Percentiles rank a stretch among this genome's conserved stretches.
Conservation (phyloP, 2,329 filamentous ascomycete species). For the Hortaea werneckii region DNA sequence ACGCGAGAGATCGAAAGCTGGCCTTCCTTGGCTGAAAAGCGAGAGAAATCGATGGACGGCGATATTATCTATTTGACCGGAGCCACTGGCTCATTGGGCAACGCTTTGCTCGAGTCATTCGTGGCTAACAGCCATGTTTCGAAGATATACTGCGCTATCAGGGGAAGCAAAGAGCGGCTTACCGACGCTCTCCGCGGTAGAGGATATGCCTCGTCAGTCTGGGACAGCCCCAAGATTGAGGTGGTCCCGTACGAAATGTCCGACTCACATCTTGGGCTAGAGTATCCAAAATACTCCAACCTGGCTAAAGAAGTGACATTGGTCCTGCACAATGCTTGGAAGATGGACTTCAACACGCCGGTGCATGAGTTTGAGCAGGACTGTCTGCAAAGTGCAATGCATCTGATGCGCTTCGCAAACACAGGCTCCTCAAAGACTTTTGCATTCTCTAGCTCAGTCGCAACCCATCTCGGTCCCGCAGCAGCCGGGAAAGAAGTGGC, state of each 20-base stretch:
- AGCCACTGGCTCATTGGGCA: constrained; percentile 27
- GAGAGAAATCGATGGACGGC: background rate
- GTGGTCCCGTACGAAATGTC: constrained; percentile 12
- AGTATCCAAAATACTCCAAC: constrained; percentile 10
- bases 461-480: constrained; percentile 29
- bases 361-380: background rate
- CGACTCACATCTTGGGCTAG: constrained; percentile 14
- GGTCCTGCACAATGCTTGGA: constrained; percentile 29
- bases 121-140: constrained; percentile 16
- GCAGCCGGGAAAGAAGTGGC: constrained; percentile 52
- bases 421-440: constrained; percentile 9
- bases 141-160: constrained; percentile 21
- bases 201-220: constrained; percentile 10
- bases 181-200: constrained; percentile 12
- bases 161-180: constrained; percentile 14
- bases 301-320: constrained; percentile 14
- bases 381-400: background rate
- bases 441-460: constrained; percentile 15
- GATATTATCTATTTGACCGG: constrained; percentile 20
- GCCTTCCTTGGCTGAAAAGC: background rate
- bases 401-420: constrained; percentile 1
- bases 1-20: background rate
- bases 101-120: constrained; percentile 22
- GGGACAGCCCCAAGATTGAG: background rate
- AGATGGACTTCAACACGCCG: constrained; percentile 28